Conservation (phyloP, 1,284 basidiomycete species). For the Ustanciosporium gigantosporum region DNA sequence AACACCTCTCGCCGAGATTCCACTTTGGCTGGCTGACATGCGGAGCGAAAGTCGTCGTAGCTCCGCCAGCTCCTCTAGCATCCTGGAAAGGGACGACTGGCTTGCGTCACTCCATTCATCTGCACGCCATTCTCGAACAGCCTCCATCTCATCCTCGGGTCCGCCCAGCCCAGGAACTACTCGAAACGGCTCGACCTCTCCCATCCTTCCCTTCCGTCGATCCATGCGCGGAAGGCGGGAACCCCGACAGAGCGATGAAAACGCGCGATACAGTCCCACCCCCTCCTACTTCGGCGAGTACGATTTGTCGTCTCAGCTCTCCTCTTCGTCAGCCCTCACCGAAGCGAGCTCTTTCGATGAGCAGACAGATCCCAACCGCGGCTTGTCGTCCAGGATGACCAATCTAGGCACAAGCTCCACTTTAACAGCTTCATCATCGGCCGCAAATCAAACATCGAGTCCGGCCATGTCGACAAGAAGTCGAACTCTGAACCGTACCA, state of each 20-base stretch:
- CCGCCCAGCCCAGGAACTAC: constrained; percentile 18
- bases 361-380: constrained; percentile 1
- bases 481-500: constrained; percentile 18
- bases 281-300: constrained; percentile 29
- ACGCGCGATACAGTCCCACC: constrained; percentile 20
- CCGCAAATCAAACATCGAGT: constrained; percentile 15
- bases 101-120: constrained; percentile 2
- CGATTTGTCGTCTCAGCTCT: constrained; percentile 13
- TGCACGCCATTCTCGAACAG: constrained; percentile 19
- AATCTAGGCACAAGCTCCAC: constrained; percentile 14
- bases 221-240: constrained; percentile 10
- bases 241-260: constrained; percentile 30
- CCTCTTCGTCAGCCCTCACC: constrained; percentile 7
- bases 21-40: constrained; percentile 40
- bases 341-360: constrained; percentile 9
- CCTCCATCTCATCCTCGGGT: constrained; percentile 14
- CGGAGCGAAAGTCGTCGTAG: constrained; percentile 30
- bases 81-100: constrained; percentile 25
- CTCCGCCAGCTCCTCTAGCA: constrained; percentile 20
- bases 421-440: constrained; percentile 5
- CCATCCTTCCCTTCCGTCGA: constrained; percentile 19
- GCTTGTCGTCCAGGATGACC: constrained; percentile 16
- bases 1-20: constrained; percentile 38
- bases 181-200: constrained; percentile 28
- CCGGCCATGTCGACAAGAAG: constrained; percentile 39